Evolutionary conservation across 495 filamentous ascomycete genomes (phyloP).

Genomic region (Hyaloscypha hepaticicola): DNA sequence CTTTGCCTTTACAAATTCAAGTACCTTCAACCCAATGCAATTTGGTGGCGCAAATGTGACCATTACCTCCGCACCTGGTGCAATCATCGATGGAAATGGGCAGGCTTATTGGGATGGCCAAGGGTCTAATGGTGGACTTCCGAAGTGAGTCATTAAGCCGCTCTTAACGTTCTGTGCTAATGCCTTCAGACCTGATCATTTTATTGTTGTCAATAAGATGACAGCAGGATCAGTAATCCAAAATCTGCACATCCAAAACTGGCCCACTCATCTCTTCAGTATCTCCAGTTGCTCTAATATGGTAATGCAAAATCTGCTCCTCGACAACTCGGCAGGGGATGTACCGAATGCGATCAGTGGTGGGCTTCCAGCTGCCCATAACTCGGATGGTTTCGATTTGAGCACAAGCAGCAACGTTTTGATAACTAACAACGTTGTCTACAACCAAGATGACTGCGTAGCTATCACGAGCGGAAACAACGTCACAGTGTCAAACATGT

Average conservation of each 20-base stretch:
- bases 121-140: constrained; percentile 46
- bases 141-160: constrained; percentile 33
- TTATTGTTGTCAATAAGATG: constrained; percentile 44
- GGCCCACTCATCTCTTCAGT: constrained; percentile 43
- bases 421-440: constrained; percentile 35
- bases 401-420: constrained; percentile 34
- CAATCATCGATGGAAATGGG: constrained; percentile 48
- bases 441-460: constrained; percentile 50
- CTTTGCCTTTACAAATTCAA: constrained; percentile 40
- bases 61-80: constrained; percentile 40
- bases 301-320: constrained; percentile 36
- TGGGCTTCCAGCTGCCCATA: constrained; percentile 42
- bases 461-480: constrained; percentile 41
- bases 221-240: constrained; percentile 36
- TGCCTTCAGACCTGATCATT: constrained; percentile 41
- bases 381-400: constrained; percentile 46
- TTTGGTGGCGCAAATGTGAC: constrained; percentile 43
- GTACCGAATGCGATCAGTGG: constrained; percentile 38
- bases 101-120: constrained; percentile 48
- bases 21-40: constrained; percentile 40
- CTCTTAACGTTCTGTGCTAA: constrained; percentile 1
- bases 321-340: constrained; percentile 46
- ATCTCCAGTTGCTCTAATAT: constrained; percentile 35
- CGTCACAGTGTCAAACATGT: constrained; percentile 37
- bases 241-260: constrained; percentile 45